Evolutionary conservation across 805 yeast species (phyloP), one percentile per base, ranked within the genome.

Genomic region (Myxozyma neotropica): DNA sequence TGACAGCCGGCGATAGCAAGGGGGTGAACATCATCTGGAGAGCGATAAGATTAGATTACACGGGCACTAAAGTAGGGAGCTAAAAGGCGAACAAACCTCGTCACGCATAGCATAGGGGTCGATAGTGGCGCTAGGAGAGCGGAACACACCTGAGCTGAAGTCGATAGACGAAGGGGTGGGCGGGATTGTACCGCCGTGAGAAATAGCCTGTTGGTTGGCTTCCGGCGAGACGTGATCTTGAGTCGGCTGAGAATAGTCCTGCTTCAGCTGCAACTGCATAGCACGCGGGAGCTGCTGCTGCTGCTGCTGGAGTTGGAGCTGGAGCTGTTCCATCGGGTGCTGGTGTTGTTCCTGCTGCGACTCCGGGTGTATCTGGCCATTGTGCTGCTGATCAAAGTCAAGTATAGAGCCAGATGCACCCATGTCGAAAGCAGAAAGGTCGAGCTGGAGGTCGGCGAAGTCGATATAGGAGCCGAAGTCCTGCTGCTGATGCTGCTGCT

Each of bases 1-100:
- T 83, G 15, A 84, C 87, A 8, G 88, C 85, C 0, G 95, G 95
- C 1, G 92, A 86, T 1, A 86, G 82, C 61, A 88, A 76, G 0
- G 95, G 94, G 1, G 94, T 88, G 72, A 86, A 88, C 56, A 62
- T 48, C 59, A 55, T 55, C 59, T 61, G 35, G 10, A 29, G 6
- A 5, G 19, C 17, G 31, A 24, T 5, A 5, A 17, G 48, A 15
- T 4, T 7, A 5, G 17, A 19, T 17, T 33, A 13, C 21, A 1
- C 12, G 8, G 8, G 13, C 24, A 7, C n/a, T 29, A 0, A 17
- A n/a, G 19, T n/a, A 26, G 4, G 17, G 33, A 7, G 17, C 7
- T 13, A 4, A 17, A 17, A 39, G 6, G 17, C n/a, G 33, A 31
- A 36, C 44, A 7, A 8, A 59, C 63, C 57, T 54, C 62, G 2